Percentiles rank a stretch among this genome's conserved stretches.
Evolutionary conservation across 2,329 filamentous ascomycete genomes (phyloP).

Genomic region (Aspergillus sp.): DNA sequence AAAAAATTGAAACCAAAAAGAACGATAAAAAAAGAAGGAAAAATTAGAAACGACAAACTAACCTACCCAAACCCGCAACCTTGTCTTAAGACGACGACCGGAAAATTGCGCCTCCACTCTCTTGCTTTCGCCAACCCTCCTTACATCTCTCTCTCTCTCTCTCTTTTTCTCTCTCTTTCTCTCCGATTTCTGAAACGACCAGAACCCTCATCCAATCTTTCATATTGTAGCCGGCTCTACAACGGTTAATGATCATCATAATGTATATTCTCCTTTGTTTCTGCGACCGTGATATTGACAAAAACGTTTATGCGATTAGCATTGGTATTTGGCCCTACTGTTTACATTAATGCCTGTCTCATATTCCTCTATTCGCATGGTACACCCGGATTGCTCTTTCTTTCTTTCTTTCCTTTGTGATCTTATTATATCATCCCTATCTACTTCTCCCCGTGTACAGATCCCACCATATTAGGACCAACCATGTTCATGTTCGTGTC

Average conservation of each 20-base stretch:
- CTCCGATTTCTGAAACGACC: neutral
- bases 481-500: no score
- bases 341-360: conserved; percentile 1
- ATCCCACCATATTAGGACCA: neutral
- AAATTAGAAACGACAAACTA: no score
- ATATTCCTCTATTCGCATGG: neutral
- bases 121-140: neutral
- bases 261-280: conserved; percentile 23
- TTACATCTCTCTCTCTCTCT: neutral
- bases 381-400: neutral
- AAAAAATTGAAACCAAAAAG: neutral
- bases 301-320: neutral
- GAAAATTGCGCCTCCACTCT: conserved; percentile 5
- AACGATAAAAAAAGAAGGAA: neutral
- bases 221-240: conserved; percentile 24
- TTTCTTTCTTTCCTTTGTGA: conserved; percentile 6
- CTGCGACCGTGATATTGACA: neutral
- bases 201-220: neutral
- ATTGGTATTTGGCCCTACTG: neutral
- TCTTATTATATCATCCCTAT: neutral
- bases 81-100: neutral
- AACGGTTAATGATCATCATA: conserved; percentile 19
- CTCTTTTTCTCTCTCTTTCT: neutral
- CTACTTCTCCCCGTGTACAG: neutral
- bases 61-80: neutral